phyloP scores from a whole-genome alignment of 768 basidiomycete species.

The Mycena rebaudengoi region DNA sequence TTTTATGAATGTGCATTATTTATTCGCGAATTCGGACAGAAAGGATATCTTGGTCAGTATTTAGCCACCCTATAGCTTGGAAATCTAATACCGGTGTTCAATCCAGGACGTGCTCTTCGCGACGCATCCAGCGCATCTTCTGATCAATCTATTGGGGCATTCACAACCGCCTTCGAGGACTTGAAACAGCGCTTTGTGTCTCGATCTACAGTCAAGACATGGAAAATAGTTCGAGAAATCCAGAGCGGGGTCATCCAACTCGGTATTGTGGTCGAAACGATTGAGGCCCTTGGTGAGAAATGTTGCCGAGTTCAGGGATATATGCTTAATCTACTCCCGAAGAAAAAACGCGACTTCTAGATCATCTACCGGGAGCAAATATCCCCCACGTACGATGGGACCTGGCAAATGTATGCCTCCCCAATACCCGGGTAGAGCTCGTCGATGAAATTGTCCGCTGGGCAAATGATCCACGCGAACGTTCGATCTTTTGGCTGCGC shows the following conservation, averaged over 20 bases:
- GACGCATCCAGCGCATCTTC: not conserved
- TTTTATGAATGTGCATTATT: conserved; percentile 16
- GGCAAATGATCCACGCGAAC: not conserved
- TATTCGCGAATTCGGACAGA: conserved; percentile 2
- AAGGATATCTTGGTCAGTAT: not conserved
- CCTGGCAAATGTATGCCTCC: conserved; percentile 1
- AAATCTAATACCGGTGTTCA: not conserved
- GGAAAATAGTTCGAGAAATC: not conserved
- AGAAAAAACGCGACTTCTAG: conserved; percentile 1
- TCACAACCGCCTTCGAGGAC: not conserved
- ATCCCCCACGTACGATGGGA: conserved; percentile 10
- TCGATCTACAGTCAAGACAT: not conserved
- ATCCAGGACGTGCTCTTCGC: not conserved
- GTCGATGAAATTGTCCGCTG: conserved; percentile 1
- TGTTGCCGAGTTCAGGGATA: too few species aligned
- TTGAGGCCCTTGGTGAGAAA: not conserved
- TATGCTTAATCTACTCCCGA: not conserved
- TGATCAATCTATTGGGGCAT: not conserved
- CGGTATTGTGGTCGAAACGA: not conserved
- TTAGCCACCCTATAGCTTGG: not conserved
- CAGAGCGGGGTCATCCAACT: not conserved
- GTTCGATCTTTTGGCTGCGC: conserved; percentile 1
- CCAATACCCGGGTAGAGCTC: conserved; percentile 1
- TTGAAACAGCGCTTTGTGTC: not conserved
- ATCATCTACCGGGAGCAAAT: conserved; percentile 9